Evolutionary conservation across 2,329 filamentous ascomycete species (phyloP), one percentile per base, ranked within the genome.

Genomic region (Atkinsonella hypoxylon): DNA sequence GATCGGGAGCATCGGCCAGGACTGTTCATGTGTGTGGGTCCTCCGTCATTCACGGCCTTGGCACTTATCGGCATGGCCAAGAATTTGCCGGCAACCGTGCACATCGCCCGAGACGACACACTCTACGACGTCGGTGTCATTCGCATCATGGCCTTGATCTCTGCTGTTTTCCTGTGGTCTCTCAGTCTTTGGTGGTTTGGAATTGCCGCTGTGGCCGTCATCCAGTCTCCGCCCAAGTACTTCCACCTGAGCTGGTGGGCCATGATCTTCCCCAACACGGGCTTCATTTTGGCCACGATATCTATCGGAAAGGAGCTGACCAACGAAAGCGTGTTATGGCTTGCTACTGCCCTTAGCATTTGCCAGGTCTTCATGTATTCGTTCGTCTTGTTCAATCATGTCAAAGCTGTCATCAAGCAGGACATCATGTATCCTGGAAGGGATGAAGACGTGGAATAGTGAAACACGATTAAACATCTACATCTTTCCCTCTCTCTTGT

Each of bases 11-110:
- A 83, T 54, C 71, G 84, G 47, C 81, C 84, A 0, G 83, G 79
- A 0, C 77, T 89, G 62, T 88, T 86, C 69, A 87, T 89, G 70
- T 83, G 81, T 53, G 84, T 87, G n/a, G 85, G 85, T 0, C 83
- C 85, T 1, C 83, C 83, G 0, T 76, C 81, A 1, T 88, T 87
- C 68, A 88, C 84, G 0, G 80, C 79, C 1, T 69, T 87, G 13
- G 83, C 84, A 0, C 71, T 87, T 40, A 77, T 88, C 38, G 83
- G 83, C 45, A 83, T 87, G 75, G 75, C 82, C 0, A 62, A 63
- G 34, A 53, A 57, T 2, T 57, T 64, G 4, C 74, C 76, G 7
- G 65, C 69, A 42, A 66, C 65, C 8, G 65, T 79, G 30, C 71
- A 76, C 48, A 64, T 63, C 12, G 65, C 69, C 38, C 52, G 62